Evolutionary conservation across 257 asterid genomes (phyloP).

Genomic region (Lithospermum erythrorhizon): DNA sequence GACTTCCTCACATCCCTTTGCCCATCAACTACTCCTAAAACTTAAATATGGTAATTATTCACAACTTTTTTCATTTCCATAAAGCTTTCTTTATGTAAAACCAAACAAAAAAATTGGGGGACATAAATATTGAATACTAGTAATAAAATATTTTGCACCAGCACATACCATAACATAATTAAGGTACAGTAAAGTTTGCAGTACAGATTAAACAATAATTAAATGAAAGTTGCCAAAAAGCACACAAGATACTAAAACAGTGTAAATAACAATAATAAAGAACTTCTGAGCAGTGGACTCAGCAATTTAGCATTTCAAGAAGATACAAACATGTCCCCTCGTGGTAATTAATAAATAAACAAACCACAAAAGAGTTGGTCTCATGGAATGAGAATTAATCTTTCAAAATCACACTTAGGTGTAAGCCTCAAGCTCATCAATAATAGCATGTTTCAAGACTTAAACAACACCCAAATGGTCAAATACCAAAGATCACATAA

Average conservation of each 20-base stretch:
- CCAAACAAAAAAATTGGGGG: too few relatives aligned
- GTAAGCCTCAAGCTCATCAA: too few relatives aligned
- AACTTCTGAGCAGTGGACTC: background rate
- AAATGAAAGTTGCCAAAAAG: background rate
- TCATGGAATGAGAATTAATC: background rate
- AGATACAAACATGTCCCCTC: background rate
- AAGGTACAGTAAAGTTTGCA: background rate
- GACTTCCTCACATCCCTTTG: too few relatives aligned
- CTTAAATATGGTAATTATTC: too few relatives aligned
- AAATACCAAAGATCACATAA: too few relatives aligned
- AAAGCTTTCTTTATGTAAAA: too few relatives aligned
- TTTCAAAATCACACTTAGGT: background rate
- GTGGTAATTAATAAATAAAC: background rate
- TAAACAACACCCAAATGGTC: too few relatives aligned
- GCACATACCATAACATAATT: background rate
- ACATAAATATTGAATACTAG: too few relatives aligned
- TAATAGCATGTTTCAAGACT: background rate
- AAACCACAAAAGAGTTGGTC: background rate
- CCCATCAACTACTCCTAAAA: too few relatives aligned
- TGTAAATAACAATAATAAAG: too few relatives aligned
- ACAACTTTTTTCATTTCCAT: too few relatives aligned
- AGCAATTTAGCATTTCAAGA: background rate
- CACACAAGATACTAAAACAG: background rate
- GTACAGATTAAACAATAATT: background rate
- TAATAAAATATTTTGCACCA: background rate